Conservation (phyloP, 2,329 filamentous ascomycete species). For the Magnaporthiopsis rhizophila region DNA sequence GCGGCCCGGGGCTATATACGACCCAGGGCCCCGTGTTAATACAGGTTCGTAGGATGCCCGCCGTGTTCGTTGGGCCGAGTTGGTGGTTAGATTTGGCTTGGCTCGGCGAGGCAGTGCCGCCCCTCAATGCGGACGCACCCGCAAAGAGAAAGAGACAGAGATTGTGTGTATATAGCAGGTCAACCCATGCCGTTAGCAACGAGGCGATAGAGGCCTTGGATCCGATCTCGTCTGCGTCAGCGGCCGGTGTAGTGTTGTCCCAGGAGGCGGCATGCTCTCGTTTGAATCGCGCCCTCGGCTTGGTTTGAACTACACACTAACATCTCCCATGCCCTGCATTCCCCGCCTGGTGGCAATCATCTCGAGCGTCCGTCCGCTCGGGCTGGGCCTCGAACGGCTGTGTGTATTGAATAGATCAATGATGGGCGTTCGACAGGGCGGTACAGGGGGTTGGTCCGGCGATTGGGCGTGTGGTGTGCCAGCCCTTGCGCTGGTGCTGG, state of each 20-base stretch:
- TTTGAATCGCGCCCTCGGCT: not conserved
- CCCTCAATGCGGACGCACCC: not conserved
- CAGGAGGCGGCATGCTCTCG: not conserved
- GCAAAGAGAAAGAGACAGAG: no score
- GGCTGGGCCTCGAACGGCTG: no score
- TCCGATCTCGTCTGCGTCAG: not conserved
- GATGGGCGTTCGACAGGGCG: not conserved
- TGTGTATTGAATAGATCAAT: not conserved
- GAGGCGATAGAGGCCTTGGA: not conserved
- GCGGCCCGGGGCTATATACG: not conserved
- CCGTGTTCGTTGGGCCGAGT: not conserved
- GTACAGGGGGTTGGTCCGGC: not conserved
- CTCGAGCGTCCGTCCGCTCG: not conserved
- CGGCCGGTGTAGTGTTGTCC: not conserved
- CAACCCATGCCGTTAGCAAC: constrained; percentile 2
- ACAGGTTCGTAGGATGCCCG: not conserved
- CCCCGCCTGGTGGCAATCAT: not conserved
- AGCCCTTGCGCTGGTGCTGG: not conserved
- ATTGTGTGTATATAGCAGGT: not conserved
- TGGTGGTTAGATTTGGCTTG: not conserved
- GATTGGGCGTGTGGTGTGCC: not conserved
- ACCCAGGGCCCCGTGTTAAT: not conserved
- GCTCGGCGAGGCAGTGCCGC: not conserved
- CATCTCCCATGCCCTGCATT: not conserved
- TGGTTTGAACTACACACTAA: not conserved